Conservation (phyloP, 352 stramenopile species). For the Phytophthora hybrid region DNA sequence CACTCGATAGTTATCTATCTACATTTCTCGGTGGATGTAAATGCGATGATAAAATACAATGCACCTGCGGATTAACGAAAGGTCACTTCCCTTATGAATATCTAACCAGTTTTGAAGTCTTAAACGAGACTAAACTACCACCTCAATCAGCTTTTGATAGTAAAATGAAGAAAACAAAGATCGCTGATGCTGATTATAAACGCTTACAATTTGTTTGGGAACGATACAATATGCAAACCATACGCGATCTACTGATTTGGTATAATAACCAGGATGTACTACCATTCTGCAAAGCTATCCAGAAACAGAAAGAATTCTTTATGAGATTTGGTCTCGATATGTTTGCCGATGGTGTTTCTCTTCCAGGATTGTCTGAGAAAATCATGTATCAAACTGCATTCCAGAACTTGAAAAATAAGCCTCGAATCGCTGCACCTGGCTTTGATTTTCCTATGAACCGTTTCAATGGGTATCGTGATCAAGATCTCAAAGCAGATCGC, state of each 20-base stretch:
- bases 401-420: too few relatives aligned
- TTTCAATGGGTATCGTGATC: too few relatives aligned
- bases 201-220: neutral
- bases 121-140: neutral
- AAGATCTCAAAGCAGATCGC: too few relatives aligned
- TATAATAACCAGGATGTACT: neutral
- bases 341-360: slow-evolving; percentile 24
- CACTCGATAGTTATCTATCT: slow-evolving; percentile 27
- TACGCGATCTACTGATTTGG: neutral
- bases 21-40: slow-evolving; percentile 21
- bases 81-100: slow-evolving; percentile 42
- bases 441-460: too few relatives aligned
- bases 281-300: neutral
- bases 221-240: neutral
- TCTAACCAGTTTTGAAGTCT: slow-evolving; percentile 15
- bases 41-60: slow-evolving; percentile 40
- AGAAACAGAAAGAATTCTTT: slow-evolving; percentile 16
- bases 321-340: slow-evolving; percentile 29
- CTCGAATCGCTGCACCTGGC: too few relatives aligned
- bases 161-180: neutral
- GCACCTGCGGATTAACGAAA: slow-evolving; percentile 27
- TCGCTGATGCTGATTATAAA: neutral
- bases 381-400: slow-evolving; percentile 33
- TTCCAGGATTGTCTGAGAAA: slow-evolving; percentile 24
- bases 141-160: neutral